phyloP scores from a whole-genome alignment of 2,329 filamentous ascomycete species.

The Botrytis fabae region DNA sequence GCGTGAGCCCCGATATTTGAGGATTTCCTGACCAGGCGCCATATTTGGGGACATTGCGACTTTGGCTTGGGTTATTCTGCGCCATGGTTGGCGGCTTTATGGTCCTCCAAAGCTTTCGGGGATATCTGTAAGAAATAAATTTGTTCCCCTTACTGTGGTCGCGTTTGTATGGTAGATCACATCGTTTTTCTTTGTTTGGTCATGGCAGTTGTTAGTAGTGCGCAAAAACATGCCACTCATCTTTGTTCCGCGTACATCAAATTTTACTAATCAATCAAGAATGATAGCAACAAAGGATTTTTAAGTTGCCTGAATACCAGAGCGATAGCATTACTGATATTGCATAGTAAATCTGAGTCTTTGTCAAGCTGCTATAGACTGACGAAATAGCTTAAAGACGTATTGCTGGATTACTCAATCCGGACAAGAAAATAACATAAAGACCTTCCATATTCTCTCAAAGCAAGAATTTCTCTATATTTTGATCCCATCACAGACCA shows the following conservation, averaged over 20 bases:
- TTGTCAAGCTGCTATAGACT: not conserved
- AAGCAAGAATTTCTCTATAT: not conserved
- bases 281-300: not conserved
- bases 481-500: not conserved
- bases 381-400: not conserved
- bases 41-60: slow-evolving; percentile 10
- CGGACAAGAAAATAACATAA: not conserved
- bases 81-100: not conserved
- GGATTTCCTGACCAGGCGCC: not conserved
- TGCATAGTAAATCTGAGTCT: not conserved
- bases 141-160: not conserved
- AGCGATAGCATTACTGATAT: not conserved
- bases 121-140: not conserved
- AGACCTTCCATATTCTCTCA: not conserved
- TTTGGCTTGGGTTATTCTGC: not conserved
- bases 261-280: not conserved
- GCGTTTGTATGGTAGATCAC: no score
- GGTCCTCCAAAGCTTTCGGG: not conserved
- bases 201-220: not conserved
- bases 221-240: not conserved
- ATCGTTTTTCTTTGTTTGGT: not conserved
- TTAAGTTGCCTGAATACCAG: no score
- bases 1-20: slow-evolving; percentile 9
- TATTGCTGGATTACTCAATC: not conserved
- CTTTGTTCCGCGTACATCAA: not conserved